Evolutionary conservation across 257 asterid genomes (phyloP), one percentile per base, ranked within the genome.

Genomic region (Sherardia arvensis): DNA sequence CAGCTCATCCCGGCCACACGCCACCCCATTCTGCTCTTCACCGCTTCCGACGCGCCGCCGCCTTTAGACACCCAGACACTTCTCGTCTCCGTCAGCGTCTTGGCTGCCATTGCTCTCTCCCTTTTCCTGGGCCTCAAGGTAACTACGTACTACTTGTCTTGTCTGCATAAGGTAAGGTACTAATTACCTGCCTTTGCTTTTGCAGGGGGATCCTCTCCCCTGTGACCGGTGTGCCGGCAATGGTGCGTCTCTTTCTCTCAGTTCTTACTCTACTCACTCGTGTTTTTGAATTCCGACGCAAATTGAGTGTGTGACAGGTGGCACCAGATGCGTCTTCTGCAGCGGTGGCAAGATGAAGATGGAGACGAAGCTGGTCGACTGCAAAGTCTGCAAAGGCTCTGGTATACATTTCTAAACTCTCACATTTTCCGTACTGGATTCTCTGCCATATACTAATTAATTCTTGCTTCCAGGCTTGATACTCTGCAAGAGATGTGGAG

Each of bases 361-460:
- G 23, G 96, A 88, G 75, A 48, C 79, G 4, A 91, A 95, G 62
- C 68, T 82, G 36, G 95, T 86, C 14, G 92, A 91, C 66, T 91
- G 98, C 74, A 87, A 79, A 72, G 95, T 91, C 32, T 91, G 98
- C 95, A 91, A 83, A 78, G 98, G 98, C 64, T 91, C 96, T 83
- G 95, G 98, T 86, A 76, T 21, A 8, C 14, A 18, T 33, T 5
- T 8, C 63, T 25, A 43, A 43, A 14, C 49, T 14, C 15, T 43
- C 49, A 3, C n/a, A 14, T 43, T 17, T n/a, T n/a, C n/a, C 51
- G 7, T 3, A 0, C 4, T 43, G 51, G 20, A 43, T 43, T 43
- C 17, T 43, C 51, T 10, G 6, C 34, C 34, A 30, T 30, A 30
- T 30, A 10, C 43, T 33, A 10, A 38, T 38, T 7, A 38, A 2